These are phyloP conservation scores for Strobilomyces echinocephalus DNA, from an alignment of 768 basidiomycete species.

Conservation along the genomic window DNA sequence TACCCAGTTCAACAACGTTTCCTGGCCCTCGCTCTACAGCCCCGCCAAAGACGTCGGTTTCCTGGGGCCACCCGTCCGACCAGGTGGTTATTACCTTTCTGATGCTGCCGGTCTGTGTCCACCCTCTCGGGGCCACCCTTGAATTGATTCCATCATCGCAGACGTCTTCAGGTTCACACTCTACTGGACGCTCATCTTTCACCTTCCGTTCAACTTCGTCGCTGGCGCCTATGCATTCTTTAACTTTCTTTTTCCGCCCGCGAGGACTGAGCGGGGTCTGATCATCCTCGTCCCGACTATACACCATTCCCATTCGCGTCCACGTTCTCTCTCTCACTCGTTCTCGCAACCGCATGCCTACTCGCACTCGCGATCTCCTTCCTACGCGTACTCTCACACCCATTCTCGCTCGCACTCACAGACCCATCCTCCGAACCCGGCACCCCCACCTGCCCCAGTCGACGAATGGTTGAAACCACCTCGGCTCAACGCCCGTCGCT, in stretches of 20 bases:
- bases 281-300: not conserved
- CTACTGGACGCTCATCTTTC: conserved; percentile 46
- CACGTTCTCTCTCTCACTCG: not conserved
- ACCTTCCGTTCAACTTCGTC: conserved; percentile 38
- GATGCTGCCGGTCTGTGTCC: conserved; percentile 27
- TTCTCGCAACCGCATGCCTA: not conserved
- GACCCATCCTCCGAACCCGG: not conserved
- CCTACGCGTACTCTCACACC: not conserved
- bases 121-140: no score
- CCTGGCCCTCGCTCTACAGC: conserved; percentile 38
- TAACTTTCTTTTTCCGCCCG: conserved; percentile 38
- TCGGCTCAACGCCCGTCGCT: conserved; percentile 32
- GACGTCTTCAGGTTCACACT: conserved; percentile 44
- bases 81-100: conserved; percentile 34
- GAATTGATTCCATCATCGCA: conserved; percentile 7
- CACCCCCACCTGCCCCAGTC: not conserved
- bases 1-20: conserved; percentile 18
- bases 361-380: not conserved
- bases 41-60: conserved; percentile 32
- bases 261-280: conserved; percentile 8
- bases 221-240: conserved; percentile 40
- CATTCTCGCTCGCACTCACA: not conserved
- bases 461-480: conserved; percentile 14
- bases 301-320: not conserved
- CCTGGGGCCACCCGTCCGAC: conserved; percentile 25